These are phyloP conservation scores for Herpomyces periplanetae DNA, from an alignment of 2,329 filamentous ascomycete genomes.

Conservation along the genomic window DNA sequence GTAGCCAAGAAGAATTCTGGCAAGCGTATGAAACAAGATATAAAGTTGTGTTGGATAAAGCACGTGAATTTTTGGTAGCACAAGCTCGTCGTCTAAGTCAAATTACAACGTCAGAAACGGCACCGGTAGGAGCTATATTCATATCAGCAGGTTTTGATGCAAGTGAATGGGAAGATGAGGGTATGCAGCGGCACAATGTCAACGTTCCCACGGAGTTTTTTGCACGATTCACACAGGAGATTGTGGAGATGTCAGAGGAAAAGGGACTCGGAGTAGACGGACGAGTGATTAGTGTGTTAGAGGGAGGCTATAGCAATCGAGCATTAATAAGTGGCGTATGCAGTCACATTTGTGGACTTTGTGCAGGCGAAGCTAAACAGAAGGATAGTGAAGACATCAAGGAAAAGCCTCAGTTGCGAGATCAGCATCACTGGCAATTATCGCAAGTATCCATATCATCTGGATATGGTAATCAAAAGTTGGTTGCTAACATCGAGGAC, in stretches of 20 bases:
- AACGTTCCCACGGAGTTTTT: conserved; percentile 94
- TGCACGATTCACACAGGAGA: conserved; percentile 49
- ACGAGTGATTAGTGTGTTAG: conserved; percentile 59
- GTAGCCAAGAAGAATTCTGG: conserved; percentile 53
- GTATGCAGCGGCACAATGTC: conserved; percentile 82
- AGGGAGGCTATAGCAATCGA: conserved; percentile 80
- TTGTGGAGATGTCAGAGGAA: conserved; percentile 43
- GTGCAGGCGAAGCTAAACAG: conserved; percentile 18
- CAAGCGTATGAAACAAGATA: conserved; percentile 45
- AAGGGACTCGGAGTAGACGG: conserved; percentile 37
- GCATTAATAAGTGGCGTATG: conserved; percentile 56
- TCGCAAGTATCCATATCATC: too few species aligned
- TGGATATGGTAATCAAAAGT: too few species aligned
- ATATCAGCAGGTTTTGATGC: conserved; percentile 87
- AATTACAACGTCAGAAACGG: too few species aligned
- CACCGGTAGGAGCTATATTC: conserved; percentile 46
- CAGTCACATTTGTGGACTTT: conserved; percentile 55
- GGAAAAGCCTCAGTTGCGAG: too few species aligned
- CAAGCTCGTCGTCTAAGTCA: conserved; percentile 26
- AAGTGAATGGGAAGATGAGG: conserved; percentile 59
- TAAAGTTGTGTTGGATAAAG: conserved; percentile 32
- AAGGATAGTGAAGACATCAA: too few species aligned
- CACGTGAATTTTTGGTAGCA: conserved; percentile 27
- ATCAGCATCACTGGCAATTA: too few species aligned
- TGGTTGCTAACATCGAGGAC: too few species aligned